These are phyloP conservation scores for Daldinia childiae DNA, from an alignment of 495 filamentous ascomycete genomes.

Conservation along the genomic window DNA sequence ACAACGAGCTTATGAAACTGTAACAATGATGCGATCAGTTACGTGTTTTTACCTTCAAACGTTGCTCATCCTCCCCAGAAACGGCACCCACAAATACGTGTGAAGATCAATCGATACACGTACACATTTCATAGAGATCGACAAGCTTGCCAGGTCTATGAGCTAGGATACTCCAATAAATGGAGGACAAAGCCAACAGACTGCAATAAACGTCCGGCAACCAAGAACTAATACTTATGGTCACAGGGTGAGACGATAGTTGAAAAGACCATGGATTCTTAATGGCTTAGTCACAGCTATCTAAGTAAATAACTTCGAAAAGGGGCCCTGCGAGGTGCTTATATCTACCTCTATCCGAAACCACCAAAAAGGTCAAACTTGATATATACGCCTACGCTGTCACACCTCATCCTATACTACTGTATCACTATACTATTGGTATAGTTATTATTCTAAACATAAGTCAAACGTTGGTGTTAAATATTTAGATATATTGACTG, in stretches of 20 bases:
- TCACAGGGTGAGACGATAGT: slow-evolving; percentile 23
- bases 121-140: slow-evolving; percentile 42
- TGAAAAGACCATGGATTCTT: not conserved
- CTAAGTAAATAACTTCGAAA: not conserved
- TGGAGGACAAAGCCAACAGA: slow-evolving; percentile 28
- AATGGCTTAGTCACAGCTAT: not conserved
- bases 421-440: not conserved
- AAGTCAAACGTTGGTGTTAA: not conserved
- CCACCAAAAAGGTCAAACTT: not conserved
- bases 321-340: not conserved
- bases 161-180: slow-evolving; percentile 28
- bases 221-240: slow-evolving; percentile 28
- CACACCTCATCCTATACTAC: not conserved
- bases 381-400: not conserved
- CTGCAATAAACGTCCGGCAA: slow-evolving; percentile 26
- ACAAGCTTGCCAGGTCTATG: slow-evolving; percentile 19
- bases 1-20: not conserved
- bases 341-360: not conserved
- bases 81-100: slow-evolving; percentile 20
- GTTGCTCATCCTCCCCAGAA: slow-evolving; percentile 13
- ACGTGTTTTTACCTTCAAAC: not conserved
- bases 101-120: slow-evolving; percentile 26
- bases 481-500: not conserved
- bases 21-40: slow-evolving; percentile 21
- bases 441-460: not conserved